Percentiles rank a stretch among this genome's conserved stretches.
Evolutionary conservation across 2,329 filamentous ascomycete species (phyloP).

Genomic region (Arthrinium puccinioides): DNA sequence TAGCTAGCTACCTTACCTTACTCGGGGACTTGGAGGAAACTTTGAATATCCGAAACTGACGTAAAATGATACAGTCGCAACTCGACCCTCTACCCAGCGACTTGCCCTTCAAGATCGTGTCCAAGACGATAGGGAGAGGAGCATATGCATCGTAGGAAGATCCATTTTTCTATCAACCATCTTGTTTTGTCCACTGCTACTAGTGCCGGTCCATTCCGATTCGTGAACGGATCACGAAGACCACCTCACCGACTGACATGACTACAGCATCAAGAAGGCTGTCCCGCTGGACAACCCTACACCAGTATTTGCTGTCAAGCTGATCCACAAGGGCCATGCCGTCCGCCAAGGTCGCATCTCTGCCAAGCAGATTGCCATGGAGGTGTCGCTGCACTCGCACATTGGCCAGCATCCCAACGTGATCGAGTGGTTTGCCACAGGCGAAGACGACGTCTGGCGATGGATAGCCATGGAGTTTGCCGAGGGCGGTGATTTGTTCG

Average conservation of each 20-base stretch:
- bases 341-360: constrained; percentile 82
- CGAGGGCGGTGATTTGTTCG: constrained; percentile 91
- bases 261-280: constrained; percentile 80
- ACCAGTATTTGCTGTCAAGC: constrained; percentile 93
- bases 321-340: constrained; percentile 97
- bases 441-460: constrained; percentile 79
- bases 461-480: constrained; percentile 99
- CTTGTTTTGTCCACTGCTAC: constrained; percentile 12
- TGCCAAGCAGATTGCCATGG: constrained; percentile 83
- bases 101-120: constrained; percentile 89
- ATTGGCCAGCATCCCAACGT: constrained; percentile 88
- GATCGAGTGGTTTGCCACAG: constrained; percentile 84
- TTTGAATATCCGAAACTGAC: too few species aligned
- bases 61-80: constrained; percentile 75
- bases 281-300: constrained; percentile 59
- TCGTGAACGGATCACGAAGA: too few species aligned
- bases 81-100: constrained; percentile 76
- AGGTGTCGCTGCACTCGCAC: constrained; percentile 82
- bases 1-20: too few species aligned
- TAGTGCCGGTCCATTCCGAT: neutral
- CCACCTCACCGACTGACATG: constrained; percentile 9
- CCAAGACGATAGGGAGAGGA: constrained; percentile 91
- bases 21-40: too few species aligned
- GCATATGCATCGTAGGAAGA: constrained; percentile 85
- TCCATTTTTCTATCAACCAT: too few species aligned